Conservation (phyloP, 2,329 filamentous ascomycete species). For the Fusarium verrucosum region DNA sequence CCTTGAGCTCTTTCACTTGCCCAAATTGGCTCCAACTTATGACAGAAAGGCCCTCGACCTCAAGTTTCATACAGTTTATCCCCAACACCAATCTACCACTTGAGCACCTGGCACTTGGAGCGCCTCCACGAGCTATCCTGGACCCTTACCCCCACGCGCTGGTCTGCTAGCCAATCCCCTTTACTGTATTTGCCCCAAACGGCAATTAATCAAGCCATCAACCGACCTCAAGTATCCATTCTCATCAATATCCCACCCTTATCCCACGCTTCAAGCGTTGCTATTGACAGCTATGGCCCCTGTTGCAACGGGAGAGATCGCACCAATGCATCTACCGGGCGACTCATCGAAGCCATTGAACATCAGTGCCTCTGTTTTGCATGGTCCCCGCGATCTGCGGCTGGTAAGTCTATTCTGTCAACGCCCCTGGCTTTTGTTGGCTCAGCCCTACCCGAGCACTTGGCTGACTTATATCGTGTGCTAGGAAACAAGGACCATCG, state of each 20-base stretch:
- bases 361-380: conserved; percentile 64
- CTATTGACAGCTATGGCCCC: conserved; percentile 56
- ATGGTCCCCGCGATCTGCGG: conserved; percentile 66
- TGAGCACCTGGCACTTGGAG: conserved; percentile 36
- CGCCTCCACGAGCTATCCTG: conserved; percentile 41
- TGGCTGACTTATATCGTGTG: conserved; percentile 23
- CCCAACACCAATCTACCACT: conserved; percentile 24
- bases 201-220: conserved; percentile 47
- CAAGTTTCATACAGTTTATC: conserved; percentile 18
- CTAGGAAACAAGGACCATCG: conserved; percentile 62
- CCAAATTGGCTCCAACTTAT: conserved; percentile 24
- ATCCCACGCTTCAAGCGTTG: conserved; percentile 64
- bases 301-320: conserved; percentile 57
- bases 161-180: conserved; percentile 46
- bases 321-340: conserved; percentile 56
- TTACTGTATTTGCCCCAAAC: conserved; percentile 42
- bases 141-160: conserved; percentile 42
- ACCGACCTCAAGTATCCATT: conserved; percentile 41
- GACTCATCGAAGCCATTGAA: conserved; percentile 53
- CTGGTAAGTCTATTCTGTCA: conserved; percentile 56
- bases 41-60: conserved; percentile 22
- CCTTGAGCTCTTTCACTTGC: conserved; percentile 9
- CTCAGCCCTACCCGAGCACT: conserved; percentile 39
- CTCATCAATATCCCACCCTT: conserved; percentile 58
- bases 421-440: conserved; percentile 7